Evolutionary conservation across 73 alveolate genomes (phyloP).

Genomic region (Uronychia setigera): DNA sequence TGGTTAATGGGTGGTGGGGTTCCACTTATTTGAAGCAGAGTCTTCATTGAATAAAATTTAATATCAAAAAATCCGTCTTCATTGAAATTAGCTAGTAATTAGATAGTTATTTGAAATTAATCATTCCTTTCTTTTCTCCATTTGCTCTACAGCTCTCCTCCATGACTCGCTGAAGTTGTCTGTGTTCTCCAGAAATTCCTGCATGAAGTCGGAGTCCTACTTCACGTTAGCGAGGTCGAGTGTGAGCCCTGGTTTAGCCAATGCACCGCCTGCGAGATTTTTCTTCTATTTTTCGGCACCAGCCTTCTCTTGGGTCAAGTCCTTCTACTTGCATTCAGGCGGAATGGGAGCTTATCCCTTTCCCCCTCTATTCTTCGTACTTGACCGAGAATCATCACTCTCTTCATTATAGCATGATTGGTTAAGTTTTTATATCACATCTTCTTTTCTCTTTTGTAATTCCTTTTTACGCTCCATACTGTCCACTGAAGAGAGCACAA

Average conservation of each 20-base stretch:
- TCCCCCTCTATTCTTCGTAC: neutral
- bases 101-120: too few relatives aligned
- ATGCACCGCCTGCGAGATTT: neutral
- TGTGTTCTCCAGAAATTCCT: neutral
- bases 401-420: neutral
- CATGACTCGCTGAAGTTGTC: neutral
- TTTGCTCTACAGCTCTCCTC: neutral
- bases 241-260: neutral
- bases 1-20: too few relatives aligned
- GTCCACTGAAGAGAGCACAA: neutral
- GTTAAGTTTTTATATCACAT: neutral
- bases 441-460: neutral
- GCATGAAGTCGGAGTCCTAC: neutral
- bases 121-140: too few relatives aligned
- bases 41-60: too few relatives aligned
- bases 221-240: neutral
- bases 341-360: neutral
- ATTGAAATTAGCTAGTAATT: too few relatives aligned
- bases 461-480: neutral
- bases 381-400: neutral
- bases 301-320: neutral
- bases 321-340: too few relatives aligned
- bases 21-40: too few relatives aligned
- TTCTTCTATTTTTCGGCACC: neutral
- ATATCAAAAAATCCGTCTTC: too few relatives aligned